Base-by-base conservation (phyloP, 306 rosid species). In the Cucumis hystrix region DNA sequence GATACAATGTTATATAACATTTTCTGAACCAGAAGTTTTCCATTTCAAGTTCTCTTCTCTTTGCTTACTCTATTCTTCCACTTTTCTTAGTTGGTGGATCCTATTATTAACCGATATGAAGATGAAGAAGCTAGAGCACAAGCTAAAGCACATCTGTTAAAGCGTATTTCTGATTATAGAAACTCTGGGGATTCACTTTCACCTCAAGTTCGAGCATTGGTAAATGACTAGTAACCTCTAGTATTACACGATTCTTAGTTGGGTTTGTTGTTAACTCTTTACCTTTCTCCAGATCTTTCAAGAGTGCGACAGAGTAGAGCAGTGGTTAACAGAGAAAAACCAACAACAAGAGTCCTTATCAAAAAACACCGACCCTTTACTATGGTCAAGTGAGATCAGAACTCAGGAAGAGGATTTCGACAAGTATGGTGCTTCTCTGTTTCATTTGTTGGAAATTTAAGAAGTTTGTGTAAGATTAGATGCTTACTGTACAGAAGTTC, bases 81-180 rank as follows among this genome's bases (percentile, higher is more conserved):
- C 37, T 83, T 81, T 79, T 77, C 25, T 51, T 79, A 93, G 98
- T 82, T 88, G 83, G 90, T 88, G 80, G 89, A 82, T 82, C 98
- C 97, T 77, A 80, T 91, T 40, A 95, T 91, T 80, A 85, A 73
- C 78, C 88, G 97, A 80, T 85, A 80, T 73, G 84, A 80, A 75
- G 97, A 91, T 41, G 90, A 82, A 79, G 98, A 86, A 86, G 85
- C 85, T 21, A 87, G 98, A 83, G 87, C 78, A 13, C 87, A 93
- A 70, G 91, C 96, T 52, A 66, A 79, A 68, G 65, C 62, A 7
- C 87, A 83, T 81, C 81, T 88, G 41, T 78, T 83, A 28, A 86
- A 82, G 68, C 78, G 83, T 75, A 82, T 84, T 76, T 81, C 33
- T 17, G 89, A 84, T 56, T 86, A 79, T 61, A 80, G 84, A 55